Conservation (phyloP, 129 eudicot genomes). For the Flaveria brownii region DNA sequence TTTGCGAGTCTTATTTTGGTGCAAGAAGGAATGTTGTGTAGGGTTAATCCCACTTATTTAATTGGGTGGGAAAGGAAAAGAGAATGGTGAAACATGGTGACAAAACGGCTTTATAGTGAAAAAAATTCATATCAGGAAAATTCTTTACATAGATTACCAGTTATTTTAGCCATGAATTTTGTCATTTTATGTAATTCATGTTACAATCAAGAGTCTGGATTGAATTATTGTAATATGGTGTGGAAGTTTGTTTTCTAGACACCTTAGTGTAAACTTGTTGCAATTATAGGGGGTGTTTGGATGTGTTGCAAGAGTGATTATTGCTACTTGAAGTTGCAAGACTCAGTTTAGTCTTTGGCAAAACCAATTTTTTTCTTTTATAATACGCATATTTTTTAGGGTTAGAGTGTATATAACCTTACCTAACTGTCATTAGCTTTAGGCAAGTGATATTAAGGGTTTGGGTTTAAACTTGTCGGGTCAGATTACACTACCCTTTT, state of each 20-base stretch:
- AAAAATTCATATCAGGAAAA: not conserved
- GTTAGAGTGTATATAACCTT: not conserved
- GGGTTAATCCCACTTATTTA: not conserved
- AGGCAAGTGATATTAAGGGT: not conserved
- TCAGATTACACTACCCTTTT: not conserved
- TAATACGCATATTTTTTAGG: not conserved
- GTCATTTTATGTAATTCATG: not conserved
- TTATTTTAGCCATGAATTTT: not conserved
- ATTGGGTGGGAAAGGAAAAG: not conserved
- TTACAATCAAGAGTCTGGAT: not conserved
- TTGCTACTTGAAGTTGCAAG: slow-evolving; percentile 5
- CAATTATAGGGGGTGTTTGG: not conserved
- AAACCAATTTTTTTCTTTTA: not conserved
- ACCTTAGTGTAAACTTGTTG: not conserved
- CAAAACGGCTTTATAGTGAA: not conserved
- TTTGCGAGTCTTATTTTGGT: not conserved
- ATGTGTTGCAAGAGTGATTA: slow-evolving; percentile 5
- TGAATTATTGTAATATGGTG: not conserved
- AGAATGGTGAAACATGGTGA: not conserved
- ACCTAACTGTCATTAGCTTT: not conserved
- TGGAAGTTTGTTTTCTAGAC: not conserved
- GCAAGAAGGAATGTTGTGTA: not conserved
- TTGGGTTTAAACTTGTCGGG: not conserved
- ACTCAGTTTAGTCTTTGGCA: slow-evolving; percentile 17
- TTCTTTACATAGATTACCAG: not conserved